A percentile compares a stretch with the other conserved stretches of the same genome.
Evolutionary conservation across 1,139 yeast species (phyloP).

Genomic region (Suhomyces atakaporum): DNA sequence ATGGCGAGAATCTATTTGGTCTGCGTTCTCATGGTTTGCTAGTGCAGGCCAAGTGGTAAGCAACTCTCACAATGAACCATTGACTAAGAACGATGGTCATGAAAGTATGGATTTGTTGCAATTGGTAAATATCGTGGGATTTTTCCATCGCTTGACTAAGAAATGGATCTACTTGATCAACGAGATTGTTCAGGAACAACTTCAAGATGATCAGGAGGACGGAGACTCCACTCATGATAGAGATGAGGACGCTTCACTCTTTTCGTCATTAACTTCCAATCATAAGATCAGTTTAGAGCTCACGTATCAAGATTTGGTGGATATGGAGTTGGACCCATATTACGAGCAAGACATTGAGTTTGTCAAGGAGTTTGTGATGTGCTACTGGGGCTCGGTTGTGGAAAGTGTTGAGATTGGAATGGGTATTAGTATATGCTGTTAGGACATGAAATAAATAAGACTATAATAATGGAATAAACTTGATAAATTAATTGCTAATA

Average conservation of each 20-base stretch:
- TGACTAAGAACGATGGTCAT: conserved; percentile 4
- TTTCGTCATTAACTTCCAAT: conserved; percentile 12
- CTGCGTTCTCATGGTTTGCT: conserved; percentile 82
- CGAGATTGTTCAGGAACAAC: conserved; percentile 37
- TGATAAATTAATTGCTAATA: no score
- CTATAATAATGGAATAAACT: no score
- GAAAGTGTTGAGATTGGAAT: conserved; percentile 36
- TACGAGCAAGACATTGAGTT: conserved; percentile 58
- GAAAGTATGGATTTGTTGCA: conserved; percentile 17
- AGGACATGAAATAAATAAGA: no score
- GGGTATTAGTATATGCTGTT: conserved; percentile 37
- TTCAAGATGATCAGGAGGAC: conserved; percentile 17
- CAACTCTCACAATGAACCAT: conserved; percentile 5
- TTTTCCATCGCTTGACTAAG: conserved; percentile 55
- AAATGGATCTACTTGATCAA: conserved; percentile 44
- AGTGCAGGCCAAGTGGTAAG: conserved; percentile 66
- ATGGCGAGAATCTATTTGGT: conserved; percentile 68
- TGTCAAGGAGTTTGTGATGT: conserved; percentile 50
- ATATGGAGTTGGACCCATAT: conserved; percentile 78
- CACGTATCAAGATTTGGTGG: conserved; percentile 58
- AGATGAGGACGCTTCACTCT: conserved; percentile 11
- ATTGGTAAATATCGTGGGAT: conserved; percentile 49
- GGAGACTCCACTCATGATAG: background rate
- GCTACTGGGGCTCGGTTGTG: conserved; percentile 54
- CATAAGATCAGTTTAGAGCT: conserved; percentile 36